Conservation (phyloP, 2,329 filamentous ascomycete species). For the Monilinia laxa region DNA sequence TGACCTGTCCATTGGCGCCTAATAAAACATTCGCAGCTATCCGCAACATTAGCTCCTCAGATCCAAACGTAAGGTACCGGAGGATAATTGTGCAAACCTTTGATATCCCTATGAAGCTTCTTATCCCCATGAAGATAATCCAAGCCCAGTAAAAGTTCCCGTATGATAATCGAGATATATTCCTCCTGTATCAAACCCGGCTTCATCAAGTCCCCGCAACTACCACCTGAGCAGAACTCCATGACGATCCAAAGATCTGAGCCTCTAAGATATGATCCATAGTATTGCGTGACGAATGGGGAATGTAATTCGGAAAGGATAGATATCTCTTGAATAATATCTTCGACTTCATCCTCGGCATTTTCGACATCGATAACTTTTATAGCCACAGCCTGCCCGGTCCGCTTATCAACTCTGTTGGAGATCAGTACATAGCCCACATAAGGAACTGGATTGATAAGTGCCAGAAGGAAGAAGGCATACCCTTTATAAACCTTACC, state of each 20-base stretch:
- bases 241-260: constrained; percentile 99
- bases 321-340: constrained; percentile 98
- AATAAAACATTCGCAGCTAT: constrained; percentile 89
- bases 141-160: constrained; percentile 83
- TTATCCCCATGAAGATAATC: constrained; percentile 94
- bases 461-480: constrained; percentile 33
- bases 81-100: constrained; percentile 57
- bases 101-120: constrained; percentile 95
- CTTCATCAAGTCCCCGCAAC: constrained; percentile 94
- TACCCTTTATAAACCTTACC: constrained; percentile 99
- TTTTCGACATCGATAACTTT: constrained; percentile 99
- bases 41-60: constrained; percentile 19
- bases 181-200: constrained; percentile 88
- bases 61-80: background rate
- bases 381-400: constrained; percentile 91
- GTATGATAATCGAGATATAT: constrained; percentile 93
- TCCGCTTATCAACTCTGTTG: constrained; percentile 82
- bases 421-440: constrained; percentile 27
- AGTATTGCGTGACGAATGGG: constrained; percentile 95
- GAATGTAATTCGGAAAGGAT: constrained; percentile 96
- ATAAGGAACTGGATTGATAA: background rate
- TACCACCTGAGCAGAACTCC: constrained; percentile 97
- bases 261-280: constrained; percentile 93
- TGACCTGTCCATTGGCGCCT: constrained; percentile 88
- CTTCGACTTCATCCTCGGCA: constrained; percentile 97